Evolutionary conservation across 2,329 filamentous ascomycete genomes (phyloP).

Genomic region (Aspergillus novofumigatus): DNA sequence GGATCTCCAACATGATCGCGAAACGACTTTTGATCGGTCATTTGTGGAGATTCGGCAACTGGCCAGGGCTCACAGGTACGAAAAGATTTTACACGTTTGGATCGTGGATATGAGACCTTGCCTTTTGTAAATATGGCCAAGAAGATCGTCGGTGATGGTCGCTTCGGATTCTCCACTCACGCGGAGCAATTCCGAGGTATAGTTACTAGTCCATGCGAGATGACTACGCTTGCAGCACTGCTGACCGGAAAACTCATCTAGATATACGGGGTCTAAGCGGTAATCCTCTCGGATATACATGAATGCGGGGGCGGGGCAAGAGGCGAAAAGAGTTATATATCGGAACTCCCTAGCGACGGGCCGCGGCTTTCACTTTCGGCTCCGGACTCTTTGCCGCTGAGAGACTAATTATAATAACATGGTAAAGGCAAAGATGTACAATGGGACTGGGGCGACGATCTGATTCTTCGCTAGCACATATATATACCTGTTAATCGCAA

Average conservation of each 20-base stretch:
- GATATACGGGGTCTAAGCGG: not conserved
- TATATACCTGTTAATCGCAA: no score
- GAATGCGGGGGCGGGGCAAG: not conserved
- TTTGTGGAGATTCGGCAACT: not conserved
- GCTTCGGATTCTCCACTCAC: not conserved
- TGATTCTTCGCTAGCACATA: no score
- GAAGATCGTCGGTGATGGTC: not conserved
- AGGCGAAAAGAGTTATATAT: no score
- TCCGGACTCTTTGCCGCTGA: no score
- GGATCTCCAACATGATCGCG: not conserved
- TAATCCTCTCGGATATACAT: not conserved
- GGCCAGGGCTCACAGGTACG: not conserved
- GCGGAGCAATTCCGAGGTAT: not conserved
- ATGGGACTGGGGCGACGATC: no score
- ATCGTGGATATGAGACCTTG: not conserved
- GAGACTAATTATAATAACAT: no score
- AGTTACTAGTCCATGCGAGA: not conserved
- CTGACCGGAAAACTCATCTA: not conserved
- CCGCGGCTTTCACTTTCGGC: no score
- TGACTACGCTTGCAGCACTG: not conserved
- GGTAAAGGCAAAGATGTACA: no score
- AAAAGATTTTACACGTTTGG: not conserved
- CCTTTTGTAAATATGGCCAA: not conserved
- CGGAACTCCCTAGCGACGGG: no score
- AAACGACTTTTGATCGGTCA: not conserved